phyloP scores from a whole-genome alignment of 805 yeast species.

The Danielia reshetovae region DNA sequence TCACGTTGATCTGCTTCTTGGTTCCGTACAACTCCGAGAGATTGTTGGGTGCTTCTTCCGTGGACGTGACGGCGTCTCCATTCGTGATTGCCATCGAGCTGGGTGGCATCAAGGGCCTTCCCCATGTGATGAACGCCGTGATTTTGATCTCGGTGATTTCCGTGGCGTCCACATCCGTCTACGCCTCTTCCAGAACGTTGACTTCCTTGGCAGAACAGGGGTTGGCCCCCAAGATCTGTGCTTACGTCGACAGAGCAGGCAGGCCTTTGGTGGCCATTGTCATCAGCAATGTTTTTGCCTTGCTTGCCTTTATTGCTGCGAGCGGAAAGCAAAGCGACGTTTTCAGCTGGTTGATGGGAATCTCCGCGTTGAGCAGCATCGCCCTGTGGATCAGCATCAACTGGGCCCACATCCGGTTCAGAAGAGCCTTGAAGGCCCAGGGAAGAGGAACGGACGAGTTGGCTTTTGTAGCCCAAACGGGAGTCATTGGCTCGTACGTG shows the following conservation, averaged over 20 bases:
- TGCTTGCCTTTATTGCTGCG: conserved; percentile 62
- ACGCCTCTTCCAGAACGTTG: conserved; percentile 54
- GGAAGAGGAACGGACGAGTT: conserved; percentile 36
- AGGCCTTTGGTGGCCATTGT: conserved; percentile 70
- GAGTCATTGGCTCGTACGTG: conserved; percentile 32
- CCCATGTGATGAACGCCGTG: conserved; percentile 64
- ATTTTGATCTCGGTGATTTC: conserved; percentile 64
- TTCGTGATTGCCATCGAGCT: conserved; percentile 67
- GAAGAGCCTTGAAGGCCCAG: conserved; percentile 55
- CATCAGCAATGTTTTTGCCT: conserved; percentile 50
- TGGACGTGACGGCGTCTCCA: conserved; percentile 67
- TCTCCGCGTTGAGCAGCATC: conserved; percentile 73
- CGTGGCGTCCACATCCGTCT: conserved; percentile 72
- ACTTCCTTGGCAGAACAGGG: conserved; percentile 66
- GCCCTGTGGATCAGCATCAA: conserved; percentile 79
- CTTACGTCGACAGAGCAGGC: conserved; percentile 72
- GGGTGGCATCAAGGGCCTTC: conserved; percentile 63
- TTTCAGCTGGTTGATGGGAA: conserved; percentile 73
- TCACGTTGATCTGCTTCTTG: conserved; percentile 55
- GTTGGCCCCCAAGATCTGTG: conserved; percentile 55
- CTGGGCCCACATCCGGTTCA: conserved; percentile 60
- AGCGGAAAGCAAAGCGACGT: conserved; percentile 52
- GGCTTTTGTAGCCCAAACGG: conserved; percentile 34
- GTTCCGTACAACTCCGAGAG: conserved; percentile 56
- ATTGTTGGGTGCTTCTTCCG: conserved; percentile 47